Evolutionary conservation across 768 basidiomycete species (phyloP).

Genomic region (Tephrocybe sp.): DNA sequence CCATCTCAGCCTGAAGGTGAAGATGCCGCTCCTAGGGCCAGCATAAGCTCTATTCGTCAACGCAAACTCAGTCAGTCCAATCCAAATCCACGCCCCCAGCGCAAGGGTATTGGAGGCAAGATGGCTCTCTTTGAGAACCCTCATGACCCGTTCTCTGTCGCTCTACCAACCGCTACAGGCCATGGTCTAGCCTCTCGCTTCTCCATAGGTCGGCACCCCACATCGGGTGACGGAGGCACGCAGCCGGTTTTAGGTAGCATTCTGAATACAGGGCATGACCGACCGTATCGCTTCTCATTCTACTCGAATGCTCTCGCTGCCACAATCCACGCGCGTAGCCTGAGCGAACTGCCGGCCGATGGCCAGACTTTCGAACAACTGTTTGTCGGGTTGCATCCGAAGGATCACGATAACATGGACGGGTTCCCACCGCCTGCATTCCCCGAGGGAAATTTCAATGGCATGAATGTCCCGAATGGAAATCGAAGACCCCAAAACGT

Average conservation of each 20-base stretch:
- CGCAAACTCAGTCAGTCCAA: constrained; percentile 88
- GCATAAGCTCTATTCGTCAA: constrained; percentile 41
- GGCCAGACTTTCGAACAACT: constrained; percentile 92
- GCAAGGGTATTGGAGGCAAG: constrained; percentile 71
- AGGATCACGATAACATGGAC: not conserved
- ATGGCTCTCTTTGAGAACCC: constrained; percentile 84
- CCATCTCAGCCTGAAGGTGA: constrained; percentile 8
- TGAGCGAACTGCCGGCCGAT: constrained; percentile 91
- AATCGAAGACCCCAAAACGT: not conserved
- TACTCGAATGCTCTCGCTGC: constrained; percentile 91
- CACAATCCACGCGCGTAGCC: constrained; percentile 91
- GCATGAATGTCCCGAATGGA: not conserved
- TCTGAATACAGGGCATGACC: constrained; percentile 62
- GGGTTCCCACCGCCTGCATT: constrained; percentile 9
- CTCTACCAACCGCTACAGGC: constrained; percentile 10
- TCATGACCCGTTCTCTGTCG: constrained; percentile 40
- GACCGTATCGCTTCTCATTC: constrained; percentile 97
- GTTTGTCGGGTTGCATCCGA: constrained; percentile 54
- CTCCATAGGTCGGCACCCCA: constrained; percentile 19
- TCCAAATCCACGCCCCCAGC: constrained; percentile 57
- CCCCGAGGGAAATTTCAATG: constrained; percentile 5
- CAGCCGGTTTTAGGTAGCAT: constrained; percentile 23
- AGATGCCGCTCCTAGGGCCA: constrained; percentile 4
- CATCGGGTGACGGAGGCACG: constrained; percentile 2
- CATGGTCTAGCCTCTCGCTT: constrained; percentile 7